phyloP scores from a whole-genome alignment of 164 flowering plant species.

The Amborella trichopoda region DNA sequence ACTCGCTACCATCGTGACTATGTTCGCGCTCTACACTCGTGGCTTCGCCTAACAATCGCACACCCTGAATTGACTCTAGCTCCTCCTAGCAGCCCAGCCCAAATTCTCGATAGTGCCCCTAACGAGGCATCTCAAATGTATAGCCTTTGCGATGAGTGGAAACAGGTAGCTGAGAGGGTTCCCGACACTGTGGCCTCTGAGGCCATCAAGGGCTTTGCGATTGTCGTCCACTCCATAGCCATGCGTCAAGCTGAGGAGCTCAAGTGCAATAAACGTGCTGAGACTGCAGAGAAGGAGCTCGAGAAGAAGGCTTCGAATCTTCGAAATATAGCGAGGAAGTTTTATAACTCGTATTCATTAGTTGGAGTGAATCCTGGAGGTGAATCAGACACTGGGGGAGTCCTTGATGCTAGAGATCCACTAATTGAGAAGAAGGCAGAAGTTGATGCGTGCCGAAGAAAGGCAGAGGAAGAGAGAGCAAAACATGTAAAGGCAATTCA shows the following conservation, averaged over 20 bases:
- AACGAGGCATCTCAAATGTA: constrained; percentile 16
- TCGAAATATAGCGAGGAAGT: constrained; percentile 71
- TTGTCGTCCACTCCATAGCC: constrained; percentile 69
- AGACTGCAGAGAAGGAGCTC: constrained; percentile 62
- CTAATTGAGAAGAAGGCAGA: constrained; percentile 79
- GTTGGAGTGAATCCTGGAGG: constrained; percentile 72
- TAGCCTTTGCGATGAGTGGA: constrained; percentile 85
- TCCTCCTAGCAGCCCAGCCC: constrained; percentile 9
- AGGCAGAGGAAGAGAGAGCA: constrained; percentile 87
- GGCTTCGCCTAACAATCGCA: constrained; percentile 67
- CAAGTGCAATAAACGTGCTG: constrained; percentile 62
- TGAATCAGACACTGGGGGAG: constrained; percentile 39
- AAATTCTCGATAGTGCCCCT: constrained; percentile 21
- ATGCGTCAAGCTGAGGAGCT: constrained; percentile 69
- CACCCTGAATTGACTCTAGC: constrained; percentile 33
- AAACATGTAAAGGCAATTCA: constrained; percentile 81
- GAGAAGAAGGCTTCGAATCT: constrained; percentile 74
- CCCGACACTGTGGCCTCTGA: constrained; percentile 95
- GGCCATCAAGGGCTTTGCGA: constrained; percentile 86
- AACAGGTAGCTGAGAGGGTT: constrained; percentile 77
- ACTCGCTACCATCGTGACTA: constrained; percentile 75
- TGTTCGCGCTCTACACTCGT: constrained; percentile 64
- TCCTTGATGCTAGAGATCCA: constrained; percentile 80
- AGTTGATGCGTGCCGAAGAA: constrained; percentile 59
- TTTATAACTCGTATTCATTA: constrained; percentile 79